Evolutionary conservation across 2,329 filamentous ascomycete genomes (phyloP), one percentile per base, ranked within the genome.

Genomic region (Pestalotiopsis fici): DNA sequence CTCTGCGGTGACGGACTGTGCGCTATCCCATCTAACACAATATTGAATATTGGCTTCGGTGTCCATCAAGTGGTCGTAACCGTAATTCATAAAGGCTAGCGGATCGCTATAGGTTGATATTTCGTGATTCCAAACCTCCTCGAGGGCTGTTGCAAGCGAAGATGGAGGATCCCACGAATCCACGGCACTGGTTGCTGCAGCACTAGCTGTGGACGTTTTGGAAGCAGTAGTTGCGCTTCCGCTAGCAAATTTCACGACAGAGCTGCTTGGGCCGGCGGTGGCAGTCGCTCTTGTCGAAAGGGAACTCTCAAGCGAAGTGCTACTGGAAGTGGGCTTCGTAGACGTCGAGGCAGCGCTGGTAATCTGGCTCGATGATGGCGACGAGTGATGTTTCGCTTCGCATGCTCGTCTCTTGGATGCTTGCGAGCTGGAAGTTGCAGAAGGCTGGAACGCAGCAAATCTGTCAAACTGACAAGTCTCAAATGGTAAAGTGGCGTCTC

Each of bases 61-160:
- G 39, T 66, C 64, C 31, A 66, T 66, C 64, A 66, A 50, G 64
- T 66, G 64, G 23, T 66, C 64, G 25, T 66, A 66, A 18, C 55
- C 64, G 13, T 50, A 66, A 37, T 66, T 66, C 56, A 23, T 31
- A 39, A 66, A 66, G 23, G 9, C n/a, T 11, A 61, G 56, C 9
- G 64, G 64, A 18, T 31, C 56, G 31, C 55, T 27, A 39, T 66
- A 66, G 27, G 64, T 66, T n/a, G 57, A 57, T 28, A 66, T 66
- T 39, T 60, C 56, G 25, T 66, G 64, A 13, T 50, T 35, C 64
- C 64, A 66, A 21, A 66, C 64, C 37, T 61, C 64, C 18, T 66
- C 37, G 21, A 66, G 57, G 7, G 56, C 56, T 3, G 64, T 55
- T 5, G 25, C 25, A 4, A 66, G 55, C 23, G 37, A 47, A 18